These are phyloP conservation scores for Paspalum vaginatum DNA, from an alignment of 176 grass and related monocot species.

Conservation along the genomic window DNA sequence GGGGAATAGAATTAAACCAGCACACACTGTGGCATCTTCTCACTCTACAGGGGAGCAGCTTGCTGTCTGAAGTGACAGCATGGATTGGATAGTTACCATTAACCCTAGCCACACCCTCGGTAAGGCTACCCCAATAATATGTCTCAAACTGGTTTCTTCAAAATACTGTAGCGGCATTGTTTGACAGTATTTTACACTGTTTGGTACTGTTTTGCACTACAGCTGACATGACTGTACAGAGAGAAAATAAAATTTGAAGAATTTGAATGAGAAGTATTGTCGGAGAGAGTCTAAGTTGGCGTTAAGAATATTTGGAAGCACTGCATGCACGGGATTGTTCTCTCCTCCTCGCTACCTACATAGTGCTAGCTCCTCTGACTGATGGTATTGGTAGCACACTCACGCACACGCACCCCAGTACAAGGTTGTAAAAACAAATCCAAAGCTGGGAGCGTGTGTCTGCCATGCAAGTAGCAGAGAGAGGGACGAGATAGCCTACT, in stretches of 20 bases:
- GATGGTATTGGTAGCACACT: neutral
- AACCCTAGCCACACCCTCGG: neutral
- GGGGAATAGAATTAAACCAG: neutral
- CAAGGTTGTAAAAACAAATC: conserved; percentile 13
- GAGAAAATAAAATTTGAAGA: too few species aligned
- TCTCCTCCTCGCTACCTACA: neutral
- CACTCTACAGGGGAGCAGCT: conserved; percentile 17
- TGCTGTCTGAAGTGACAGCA: conserved; percentile 39
- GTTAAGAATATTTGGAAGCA: conserved; percentile 22
- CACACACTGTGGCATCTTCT: conserved; percentile 29
- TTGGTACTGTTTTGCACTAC: too few species aligned
- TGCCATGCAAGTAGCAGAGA: neutral
- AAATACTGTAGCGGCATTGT: too few species aligned
- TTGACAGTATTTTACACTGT: too few species aligned
- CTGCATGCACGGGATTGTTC: conserved; percentile 17
- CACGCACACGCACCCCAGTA: neutral
- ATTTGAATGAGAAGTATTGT: too few species aligned
- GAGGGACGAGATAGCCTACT: neutral
- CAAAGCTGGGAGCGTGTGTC: conserved; percentile 22
- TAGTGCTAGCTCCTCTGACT: neutral
- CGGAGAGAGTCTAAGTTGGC: too few species aligned
- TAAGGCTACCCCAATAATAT: too few species aligned
- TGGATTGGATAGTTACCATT: neutral
- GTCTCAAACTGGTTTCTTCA: too few species aligned
- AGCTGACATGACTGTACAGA: too few species aligned